These are phyloP conservation scores for Paramecium tetraurelia DNA, from an alignment of 73 alveolate genomes.

Conservation along the genomic window DNA sequence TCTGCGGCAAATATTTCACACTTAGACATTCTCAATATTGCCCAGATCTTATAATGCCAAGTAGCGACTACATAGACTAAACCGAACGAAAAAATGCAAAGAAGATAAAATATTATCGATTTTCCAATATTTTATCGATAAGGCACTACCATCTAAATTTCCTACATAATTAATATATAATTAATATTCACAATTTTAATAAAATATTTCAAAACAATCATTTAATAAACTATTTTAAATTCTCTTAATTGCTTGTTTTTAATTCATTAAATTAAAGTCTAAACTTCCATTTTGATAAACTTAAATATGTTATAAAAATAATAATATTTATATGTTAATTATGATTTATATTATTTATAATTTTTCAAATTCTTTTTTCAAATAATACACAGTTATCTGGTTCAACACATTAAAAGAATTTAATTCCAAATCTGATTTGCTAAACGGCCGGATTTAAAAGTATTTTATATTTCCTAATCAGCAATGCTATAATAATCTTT, in stretches of 20 bases:
- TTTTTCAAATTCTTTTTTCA: neutral
- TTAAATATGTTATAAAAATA: no score
- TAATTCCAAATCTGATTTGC: neutral
- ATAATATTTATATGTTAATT: no score
- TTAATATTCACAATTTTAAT: neutral
- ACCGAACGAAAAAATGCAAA: conserved; percentile 5
- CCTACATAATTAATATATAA: neutral
- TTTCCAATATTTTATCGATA: neutral
- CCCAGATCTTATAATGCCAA: conserved; percentile 2
- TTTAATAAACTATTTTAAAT: neutral
- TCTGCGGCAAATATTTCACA: neutral
- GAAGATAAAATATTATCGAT: neutral
- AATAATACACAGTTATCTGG: neutral
- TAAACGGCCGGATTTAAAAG: neutral
- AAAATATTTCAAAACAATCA: neutral
- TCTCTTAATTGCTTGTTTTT: neutral
- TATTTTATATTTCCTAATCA: neutral
- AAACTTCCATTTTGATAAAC: neutral
- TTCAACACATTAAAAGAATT: neutral
- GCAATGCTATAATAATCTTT: neutral
- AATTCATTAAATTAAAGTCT: neutral
- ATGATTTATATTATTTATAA: neutral
- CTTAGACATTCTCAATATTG: neutral
- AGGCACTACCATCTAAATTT: neutral
- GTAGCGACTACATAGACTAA: neutral